These are phyloP conservation scores for Zangia roseola DNA, from an alignment of 768 basidiomycete genomes.

Conservation along the genomic window DNA sequence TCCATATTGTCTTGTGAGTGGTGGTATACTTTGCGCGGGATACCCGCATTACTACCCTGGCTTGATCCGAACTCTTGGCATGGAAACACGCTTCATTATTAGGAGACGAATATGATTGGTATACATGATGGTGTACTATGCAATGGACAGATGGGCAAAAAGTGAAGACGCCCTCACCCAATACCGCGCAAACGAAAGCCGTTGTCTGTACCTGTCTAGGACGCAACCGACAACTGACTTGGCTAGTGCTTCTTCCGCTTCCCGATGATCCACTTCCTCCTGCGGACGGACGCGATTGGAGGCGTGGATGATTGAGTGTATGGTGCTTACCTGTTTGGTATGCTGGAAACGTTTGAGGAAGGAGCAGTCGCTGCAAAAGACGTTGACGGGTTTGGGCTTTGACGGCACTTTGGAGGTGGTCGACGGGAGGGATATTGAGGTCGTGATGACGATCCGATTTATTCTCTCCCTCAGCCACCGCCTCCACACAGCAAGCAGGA, in stretches of 20 bases:
- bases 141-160: no score
- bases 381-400: constrained; percentile 50
- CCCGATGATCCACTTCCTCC: constrained; percentile 61
- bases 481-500: background rate
- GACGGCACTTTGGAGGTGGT: constrained; percentile 16
- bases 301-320: background rate
- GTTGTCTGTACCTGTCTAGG: background rate
- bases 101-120: no score
- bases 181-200: background rate
- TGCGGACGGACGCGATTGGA: constrained; percentile 13
- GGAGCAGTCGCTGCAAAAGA: constrained; percentile 69
- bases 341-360: constrained; percentile 65
- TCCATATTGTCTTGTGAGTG: no score
- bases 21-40: no score
- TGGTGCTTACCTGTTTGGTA: constrained; percentile 46
- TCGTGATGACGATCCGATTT: constrained; percentile 9
- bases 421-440: no score
- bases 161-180: no score
- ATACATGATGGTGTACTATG: no score
- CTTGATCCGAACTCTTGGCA: no score
- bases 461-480: background rate
- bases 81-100: no score
- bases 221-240: constrained; percentile 37
- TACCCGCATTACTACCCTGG: no score
- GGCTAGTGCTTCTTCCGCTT: constrained; percentile 48